Base-by-base conservation (phyloP, 495 filamentous ascomycete genomes). In the Penicillium lividum region DNA sequence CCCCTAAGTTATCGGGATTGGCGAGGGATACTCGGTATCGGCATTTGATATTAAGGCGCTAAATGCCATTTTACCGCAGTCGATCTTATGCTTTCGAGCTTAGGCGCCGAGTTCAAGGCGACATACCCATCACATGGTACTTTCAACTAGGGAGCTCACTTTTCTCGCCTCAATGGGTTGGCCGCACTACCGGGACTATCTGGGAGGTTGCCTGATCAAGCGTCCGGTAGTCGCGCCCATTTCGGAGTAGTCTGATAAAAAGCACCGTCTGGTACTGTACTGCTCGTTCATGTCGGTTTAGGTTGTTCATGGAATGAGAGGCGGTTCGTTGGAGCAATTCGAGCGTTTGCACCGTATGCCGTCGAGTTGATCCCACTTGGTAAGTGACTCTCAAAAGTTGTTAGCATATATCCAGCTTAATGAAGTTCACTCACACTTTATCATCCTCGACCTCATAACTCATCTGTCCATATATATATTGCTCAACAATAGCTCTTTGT, bases 151-250 rank as follows among this genome's bases (percentile, higher is more conserved):
- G 49, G 49, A 27, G 49, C 49, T n/a, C 18, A 51, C 5, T 27
- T 29, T 25, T 34, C 49, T 51, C 49, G 49, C 30, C 18, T 22
- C 4, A 38, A 34, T 51, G 18, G 30, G 49, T 51, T 51, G 49
- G 31, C 30, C 49, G 49, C 49, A 51, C 49, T 51, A 36, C 15
- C 30, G 15, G 18, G 30, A 25, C 15, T 31, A 38, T 51, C 31
- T 36, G 18, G n/a, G 22, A 51, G 49, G 38, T 38, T 36, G 18
- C 49, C 22, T 46, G 49, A 51, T 18, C 30, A 36, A 51, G 49
- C 49, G 30, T 36, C 30, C 49, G 36, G 18, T 38, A 51, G 49
- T 51, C 30, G 22, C 49, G 49, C 49, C 49, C 9, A 51, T 18
- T 29, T 51, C 30, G 6, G 30, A 51, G 49, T 38, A 34, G 49